These are phyloP conservation scores for Talaromyces sp. DNA, from an alignment of 2,329 filamentous ascomycete species.

Conservation along the genomic window DNA sequence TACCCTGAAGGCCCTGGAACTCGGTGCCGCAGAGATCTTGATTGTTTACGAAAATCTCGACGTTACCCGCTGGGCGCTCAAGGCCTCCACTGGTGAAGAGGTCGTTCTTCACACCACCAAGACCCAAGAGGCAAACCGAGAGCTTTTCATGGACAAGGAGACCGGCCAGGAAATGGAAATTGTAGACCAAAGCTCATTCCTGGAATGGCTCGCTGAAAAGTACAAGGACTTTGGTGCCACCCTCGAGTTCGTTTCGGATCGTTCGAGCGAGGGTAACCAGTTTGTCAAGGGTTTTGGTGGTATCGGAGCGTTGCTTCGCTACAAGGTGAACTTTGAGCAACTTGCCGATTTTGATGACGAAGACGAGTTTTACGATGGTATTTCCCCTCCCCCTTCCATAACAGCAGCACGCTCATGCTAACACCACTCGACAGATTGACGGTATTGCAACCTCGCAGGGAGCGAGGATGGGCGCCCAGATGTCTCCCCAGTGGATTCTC, in stretches of 20 bases:
- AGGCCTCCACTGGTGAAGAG: conserved; percentile 68
- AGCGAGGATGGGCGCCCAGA: conserved; percentile 78
- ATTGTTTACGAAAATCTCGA: conserved; percentile 98
- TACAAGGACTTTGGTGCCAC: conserved; percentile 97
- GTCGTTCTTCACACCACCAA: conserved; percentile 84
- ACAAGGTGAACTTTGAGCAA: conserved; percentile 99
- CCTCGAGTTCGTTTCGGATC: conserved; percentile 95
- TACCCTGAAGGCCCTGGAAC: conserved; percentile 91
- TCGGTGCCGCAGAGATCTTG: conserved; percentile 87
- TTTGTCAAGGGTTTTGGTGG: conserved; percentile 99
- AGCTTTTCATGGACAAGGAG: conserved; percentile 89
- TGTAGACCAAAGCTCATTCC: conserved; percentile 78
- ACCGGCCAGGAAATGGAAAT: conserved; percentile 98
- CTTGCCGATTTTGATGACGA: conserved; percentile 86
- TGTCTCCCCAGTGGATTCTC: conserved; percentile 47
- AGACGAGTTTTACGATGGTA: conserved; percentile 84
- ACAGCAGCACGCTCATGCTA: conserved; percentile 9
- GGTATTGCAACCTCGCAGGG: conserved; percentile 76
- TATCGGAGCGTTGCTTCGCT: conserved; percentile 92
- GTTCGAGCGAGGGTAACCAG: conserved; percentile 97
- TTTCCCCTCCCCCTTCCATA: neutral
- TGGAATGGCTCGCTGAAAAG: conserved; percentile 99
- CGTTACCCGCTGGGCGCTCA: conserved; percentile 84
- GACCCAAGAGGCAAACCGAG: conserved; percentile 71
- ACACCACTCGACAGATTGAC: conserved; percentile 62